Conservation (phyloP, 192 early-diverging fungal genomes). For the Coemansia sp. region DNA sequence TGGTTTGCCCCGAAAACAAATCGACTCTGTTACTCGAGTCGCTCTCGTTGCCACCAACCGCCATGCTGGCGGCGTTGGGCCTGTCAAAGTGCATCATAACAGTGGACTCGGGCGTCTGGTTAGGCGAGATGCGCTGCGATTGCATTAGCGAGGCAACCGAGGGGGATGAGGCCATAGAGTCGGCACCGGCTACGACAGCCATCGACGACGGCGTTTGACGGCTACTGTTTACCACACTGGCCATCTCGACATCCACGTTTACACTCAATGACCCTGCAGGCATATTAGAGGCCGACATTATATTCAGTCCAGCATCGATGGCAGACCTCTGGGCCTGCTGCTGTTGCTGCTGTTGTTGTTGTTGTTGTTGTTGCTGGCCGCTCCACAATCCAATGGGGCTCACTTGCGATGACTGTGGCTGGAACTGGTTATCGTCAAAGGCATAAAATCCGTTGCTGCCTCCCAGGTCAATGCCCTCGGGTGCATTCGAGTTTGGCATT, state of each 20-base stretch:
- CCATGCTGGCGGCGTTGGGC: background rate
- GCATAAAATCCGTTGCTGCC: background rate
- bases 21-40: background rate
- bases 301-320: background rate
- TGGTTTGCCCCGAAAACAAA: too few relatives aligned
- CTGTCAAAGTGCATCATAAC: slow-evolving; percentile 7
- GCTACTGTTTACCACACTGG: background rate
- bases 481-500: background rate
- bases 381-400: background rate
- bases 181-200: slow-evolving; percentile 9
- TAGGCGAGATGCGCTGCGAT: slow-evolving; percentile 20
- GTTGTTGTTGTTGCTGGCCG: background rate
- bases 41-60: background rate
- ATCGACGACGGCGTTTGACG: background rate
- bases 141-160: slow-evolving; percentile 20
- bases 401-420: background rate
- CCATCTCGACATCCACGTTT: slow-evolving; percentile 9
- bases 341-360: slow-evolving; percentile 2
- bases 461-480: background rate
- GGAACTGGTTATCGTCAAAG: slow-evolving; percentile 2
- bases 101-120: slow-evolving; percentile 21
- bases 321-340: slow-evolving; percentile 9
- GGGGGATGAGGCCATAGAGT: slow-evolving; percentile 32
- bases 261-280: slow-evolving; percentile 3
- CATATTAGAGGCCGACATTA: background rate